phyloP scores from a whole-genome alignment of 2,329 filamentous ascomycete species.

The Diaporthe destruens region DNA sequence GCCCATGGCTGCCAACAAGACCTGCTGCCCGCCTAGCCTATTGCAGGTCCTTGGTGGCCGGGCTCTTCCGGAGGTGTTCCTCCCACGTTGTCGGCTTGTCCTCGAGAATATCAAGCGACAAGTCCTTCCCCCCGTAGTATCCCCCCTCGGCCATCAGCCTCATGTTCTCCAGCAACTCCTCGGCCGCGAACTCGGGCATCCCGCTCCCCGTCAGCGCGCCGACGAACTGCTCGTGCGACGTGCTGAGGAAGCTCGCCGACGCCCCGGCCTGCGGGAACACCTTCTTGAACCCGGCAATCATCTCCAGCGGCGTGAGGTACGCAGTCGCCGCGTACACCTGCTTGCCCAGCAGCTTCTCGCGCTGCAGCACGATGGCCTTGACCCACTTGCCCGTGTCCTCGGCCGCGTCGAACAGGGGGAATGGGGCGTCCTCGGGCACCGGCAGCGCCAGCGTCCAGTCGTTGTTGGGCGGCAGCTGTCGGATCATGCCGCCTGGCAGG shows the following conservation, averaged over 20 bases:
- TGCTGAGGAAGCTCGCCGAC: constrained; percentile 51
- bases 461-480: constrained; percentile 48
- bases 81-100: constrained; percentile 58
- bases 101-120: constrained; percentile 54
- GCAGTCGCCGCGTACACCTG: constrained; percentile 57
- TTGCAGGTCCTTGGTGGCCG: constrained; percentile 53
- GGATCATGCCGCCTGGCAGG: constrained; percentile 50
- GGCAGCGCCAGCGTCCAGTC: constrained; percentile 52
- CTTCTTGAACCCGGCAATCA: constrained; percentile 56
- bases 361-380: constrained; percentile 52
- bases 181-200: constrained; percentile 54
- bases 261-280: constrained; percentile 55
- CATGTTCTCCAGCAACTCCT: constrained; percentile 68
- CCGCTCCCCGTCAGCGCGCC: constrained; percentile 51
- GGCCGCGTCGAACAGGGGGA: constrained; percentile 52
- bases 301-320: constrained; percentile 55
- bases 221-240: constrained; percentile 58
- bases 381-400: constrained; percentile 56
- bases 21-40: constrained; percentile 45
- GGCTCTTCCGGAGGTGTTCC: constrained; percentile 52
- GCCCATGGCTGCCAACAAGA: no score
- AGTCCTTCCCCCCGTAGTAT: constrained; percentile 62
- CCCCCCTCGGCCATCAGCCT: constrained; percentile 63
- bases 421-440: constrained; percentile 47
- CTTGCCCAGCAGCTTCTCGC: constrained; percentile 56